A percentile compares a stretch with the other conserved stretches of the same genome.
phyloP scores from a whole-genome alignment of 495 filamentous ascomycete species.

The Hyaloscypha bicolor region DNA sequence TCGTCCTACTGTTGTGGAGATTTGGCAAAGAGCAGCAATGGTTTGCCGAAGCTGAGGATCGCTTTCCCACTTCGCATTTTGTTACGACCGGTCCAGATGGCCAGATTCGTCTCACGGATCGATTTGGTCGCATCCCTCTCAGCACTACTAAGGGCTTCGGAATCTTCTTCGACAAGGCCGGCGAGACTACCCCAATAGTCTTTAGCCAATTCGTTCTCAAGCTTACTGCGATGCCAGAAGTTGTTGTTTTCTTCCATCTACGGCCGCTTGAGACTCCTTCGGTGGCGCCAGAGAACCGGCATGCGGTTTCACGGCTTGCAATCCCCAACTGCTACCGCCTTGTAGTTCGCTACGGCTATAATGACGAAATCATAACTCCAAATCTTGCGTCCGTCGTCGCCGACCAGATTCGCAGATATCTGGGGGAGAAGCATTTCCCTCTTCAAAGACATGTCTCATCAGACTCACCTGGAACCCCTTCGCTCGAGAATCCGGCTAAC shows the following conservation, averaged over 20 bases:
- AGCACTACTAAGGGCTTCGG: slow-evolving; percentile 54
- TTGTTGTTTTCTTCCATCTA: slow-evolving; percentile 63
- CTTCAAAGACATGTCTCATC: slow-evolving; percentile 34
- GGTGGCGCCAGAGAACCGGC: slow-evolving; percentile 42
- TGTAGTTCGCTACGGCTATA: slow-evolving; percentile 68
- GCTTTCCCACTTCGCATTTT: slow-evolving; percentile 49
- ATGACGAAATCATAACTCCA: slow-evolving; percentile 64
- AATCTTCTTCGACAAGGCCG: slow-evolving; percentile 68
- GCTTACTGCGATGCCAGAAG: slow-evolving; percentile 55
- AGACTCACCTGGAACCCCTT: slow-evolving; percentile 16
- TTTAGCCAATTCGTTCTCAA: slow-evolving; percentile 66
- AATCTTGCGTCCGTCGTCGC: slow-evolving; percentile 61
- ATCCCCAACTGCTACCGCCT: slow-evolving; percentile 64
- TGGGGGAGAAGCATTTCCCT: slow-evolving; percentile 38
- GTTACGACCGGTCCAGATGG: slow-evolving; percentile 31
- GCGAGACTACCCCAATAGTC: slow-evolving; percentile 56
- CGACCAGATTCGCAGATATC: slow-evolving; percentile 51
- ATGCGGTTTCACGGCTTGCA: slow-evolving; percentile 39
- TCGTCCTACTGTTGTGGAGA: slow-evolving; percentile 67
- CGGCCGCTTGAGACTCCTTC: slow-evolving; percentile 55
- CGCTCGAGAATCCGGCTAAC: background rate
- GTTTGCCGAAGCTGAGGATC: slow-evolving; percentile 62
- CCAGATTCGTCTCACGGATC: slow-evolving; percentile 36
- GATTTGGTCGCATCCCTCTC: slow-evolving; percentile 48
- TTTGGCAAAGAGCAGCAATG: slow-evolving; percentile 75